Evolutionary conservation across 176 grass and related monocot genomes (phyloP), one percentile per base, ranked within the genome.

Genomic region (Phragmites australis): DNA sequence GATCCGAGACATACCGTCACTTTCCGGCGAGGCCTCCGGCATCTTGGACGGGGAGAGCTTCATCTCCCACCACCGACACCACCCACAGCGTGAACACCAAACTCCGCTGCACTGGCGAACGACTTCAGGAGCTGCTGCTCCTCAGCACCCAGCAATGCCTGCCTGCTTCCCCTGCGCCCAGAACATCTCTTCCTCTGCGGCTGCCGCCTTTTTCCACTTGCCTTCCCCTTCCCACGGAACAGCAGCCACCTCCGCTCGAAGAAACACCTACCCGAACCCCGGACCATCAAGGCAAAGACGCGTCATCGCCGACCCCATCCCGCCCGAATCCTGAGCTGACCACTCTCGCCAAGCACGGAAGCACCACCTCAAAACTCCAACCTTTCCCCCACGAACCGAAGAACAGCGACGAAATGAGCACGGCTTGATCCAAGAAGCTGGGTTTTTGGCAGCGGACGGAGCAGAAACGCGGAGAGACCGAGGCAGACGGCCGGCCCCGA

Each of bases 261-360:
- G 45, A 72, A 70, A 21, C 27, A 12, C 23, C 71, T 91, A 94
- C 21, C 91, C 89, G 64, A 97, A 92, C 54, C 82, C 89, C 0
- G 91, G 77, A 66, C 84, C 77, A 6, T 82, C 63, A 17, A 68
- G 75, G 68, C 74, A 83, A 82, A 82, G 60, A 44, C 82, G 81
- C 60, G 52, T 74, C 84, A 52, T 70, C 12, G 83, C 74, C 39
- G 13, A 53, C 75, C 76, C 66, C 90, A 83, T 85, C 67, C 39
- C 31, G 7, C 62, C 2, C 23, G 2, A 59, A 63, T 45, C 64
- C 72, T 29, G 48, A 30, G 10, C n/a, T n/a, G n/a, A n/a, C n/a
- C 42, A 34, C 66, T 4, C 53, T 30, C 9, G 48, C 63, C 70
- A n/a, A n/a, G n/a, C n/a, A n/a, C n/a, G n/a, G n/a, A 56, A 61